Base-by-base conservation (phyloP, 305 asterid genomes). In the Striga hermonthica region DNA sequence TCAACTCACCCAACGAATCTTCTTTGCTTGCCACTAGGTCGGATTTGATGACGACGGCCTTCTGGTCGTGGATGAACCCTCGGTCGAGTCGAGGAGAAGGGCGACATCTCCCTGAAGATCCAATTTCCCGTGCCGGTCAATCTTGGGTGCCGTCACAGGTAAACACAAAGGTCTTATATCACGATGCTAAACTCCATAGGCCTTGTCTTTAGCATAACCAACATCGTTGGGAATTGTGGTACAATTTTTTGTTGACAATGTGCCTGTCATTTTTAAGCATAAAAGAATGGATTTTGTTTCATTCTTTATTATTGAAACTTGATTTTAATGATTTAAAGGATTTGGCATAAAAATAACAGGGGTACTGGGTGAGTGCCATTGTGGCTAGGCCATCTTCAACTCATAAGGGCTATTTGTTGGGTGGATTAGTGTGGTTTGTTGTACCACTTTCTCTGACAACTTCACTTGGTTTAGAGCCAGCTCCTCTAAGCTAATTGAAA, bases 381-480 rank as follows among this genome's bases (percentile, higher is more conserved):
- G 98, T 96, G 37, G 98, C 96, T 34, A 88, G 96, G 52, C 96
- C 98, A 60, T 88, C 98, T 60, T 91, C 98, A 40, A 91, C 98
- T 36, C 96, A 91, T 67, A 88, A 84, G 82, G 98, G 96, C 2
- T 91, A 91, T 73, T 79, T 91, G 60, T 64, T 91, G 70, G 95
- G 98, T n/a, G 98, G 98, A 57, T 48, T 91, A 49, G 96, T 91
- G 4, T 91, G 96, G 96, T 91, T 91, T 80, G 95, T 96, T 3
- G 98, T 91, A 45, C 98, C 98, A 38, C 88, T 88, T 63, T 91
- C 98, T 50, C 73, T 91, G 71, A 96, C 96, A 14, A 91, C 98
- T 4, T 79, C 98, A 7, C 96, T 91, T 55, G 96, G 98, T 47
- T 65, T 91, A 3, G 98, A n/a, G n/a, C n/a, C n/a, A n/a, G n/a